These are phyloP conservation scores for Mycothermus thermophilus DNA, from an alignment of 495 filamentous ascomycete genomes.

Conservation along the genomic window DNA sequence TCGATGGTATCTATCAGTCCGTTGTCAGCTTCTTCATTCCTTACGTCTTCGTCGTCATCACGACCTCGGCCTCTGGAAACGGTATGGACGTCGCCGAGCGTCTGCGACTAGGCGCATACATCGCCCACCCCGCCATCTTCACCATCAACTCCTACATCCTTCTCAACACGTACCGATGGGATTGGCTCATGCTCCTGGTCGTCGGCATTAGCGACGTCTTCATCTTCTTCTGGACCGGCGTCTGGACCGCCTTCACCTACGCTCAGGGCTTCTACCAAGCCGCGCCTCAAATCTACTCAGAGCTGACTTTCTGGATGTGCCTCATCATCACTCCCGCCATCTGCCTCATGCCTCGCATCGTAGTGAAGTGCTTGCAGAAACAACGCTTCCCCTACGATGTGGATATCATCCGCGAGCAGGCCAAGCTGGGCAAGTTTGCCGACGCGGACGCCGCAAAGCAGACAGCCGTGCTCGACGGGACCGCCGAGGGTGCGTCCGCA, in stretches of 20 bases:
- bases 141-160: slow-evolving; percentile 88
- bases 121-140: slow-evolving; percentile 65
- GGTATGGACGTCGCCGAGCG: slow-evolving; percentile 64
- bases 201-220: slow-evolving; percentile 68
- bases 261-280: slow-evolving; percentile 62
- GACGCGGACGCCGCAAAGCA: slow-evolving; percentile 18
- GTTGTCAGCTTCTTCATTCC: slow-evolving; percentile 86
- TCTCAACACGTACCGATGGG: slow-evolving; percentile 94
- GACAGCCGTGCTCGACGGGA: slow-evolving; percentile 3
- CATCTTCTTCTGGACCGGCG: slow-evolving; percentile 92
- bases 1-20: slow-evolving; percentile 89
- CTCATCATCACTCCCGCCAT: slow-evolving; percentile 60
- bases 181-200: slow-evolving; percentile 82
- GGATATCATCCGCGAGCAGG: slow-evolving; percentile 91
- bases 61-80: slow-evolving; percentile 49
- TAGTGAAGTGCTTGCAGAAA: slow-evolving; percentile 78
- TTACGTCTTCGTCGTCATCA: slow-evolving; percentile 59
- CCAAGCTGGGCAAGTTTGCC: slow-evolving; percentile 59
- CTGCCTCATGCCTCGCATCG: slow-evolving; percentile 73
- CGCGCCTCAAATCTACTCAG: slow-evolving; percentile 63
- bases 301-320: slow-evolving; percentile 75
- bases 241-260: slow-evolving; percentile 60
- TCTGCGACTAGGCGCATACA: slow-evolving; percentile 67
- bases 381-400: slow-evolving; percentile 84
- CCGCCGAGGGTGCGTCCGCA: slow-evolving; percentile 22